A percentile compares a stretch with the other conserved stretches of the same genome.
Evolutionary conservation across 441 rosid species (phyloP).

Genomic region (Flueggea neowawraea): DNA sequence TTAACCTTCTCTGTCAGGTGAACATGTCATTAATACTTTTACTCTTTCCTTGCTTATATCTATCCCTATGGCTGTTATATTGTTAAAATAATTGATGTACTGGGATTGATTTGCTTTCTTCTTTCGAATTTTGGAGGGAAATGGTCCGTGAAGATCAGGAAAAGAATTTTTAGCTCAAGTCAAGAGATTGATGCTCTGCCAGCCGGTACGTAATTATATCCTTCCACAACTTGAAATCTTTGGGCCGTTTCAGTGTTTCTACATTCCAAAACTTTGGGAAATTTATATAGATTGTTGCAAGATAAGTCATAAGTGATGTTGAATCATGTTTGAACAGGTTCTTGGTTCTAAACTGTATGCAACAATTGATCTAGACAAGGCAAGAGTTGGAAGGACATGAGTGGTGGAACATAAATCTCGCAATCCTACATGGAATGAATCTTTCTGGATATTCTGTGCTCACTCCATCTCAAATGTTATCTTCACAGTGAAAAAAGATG

Average conservation of each 20-base stretch:
- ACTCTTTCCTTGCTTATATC: neutral
- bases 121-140: slow-evolving; percentile 19
- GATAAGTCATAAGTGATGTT: too few relatives aligned
- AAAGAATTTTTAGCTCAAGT: slow-evolving; percentile 34
- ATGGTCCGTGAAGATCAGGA: slow-evolving; percentile 17
- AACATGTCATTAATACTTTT: neutral
- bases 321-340: slow-evolving; percentile 25
- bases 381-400: slow-evolving; percentile 92
- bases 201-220: too few relatives aligned
- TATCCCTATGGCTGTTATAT: too few relatives aligned
- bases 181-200: slow-evolving; percentile 38
- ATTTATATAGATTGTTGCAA: too few relatives aligned
- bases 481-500: slow-evolving; percentile 79
- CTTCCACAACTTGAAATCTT: too few relatives aligned
- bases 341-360: slow-evolving; percentile 72
- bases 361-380: slow-evolving; percentile 80
- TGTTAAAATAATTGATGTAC: too few relatives aligned
- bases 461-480: slow-evolving; percentile 68
- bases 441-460: slow-evolving; percentile 87
- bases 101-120: neutral
- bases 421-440: slow-evolving; percentile 82
- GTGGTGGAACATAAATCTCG: slow-evolving; percentile 40
- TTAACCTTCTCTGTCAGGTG: slow-evolving; percentile 58
- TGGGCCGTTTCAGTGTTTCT: too few relatives aligned
- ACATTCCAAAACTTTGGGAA: too few relatives aligned